Evolutionary conservation across 2,329 filamentous ascomycete species (phyloP), one percentile per base, ranked within the genome.

Genomic region (Colletotrichum sp.): DNA sequence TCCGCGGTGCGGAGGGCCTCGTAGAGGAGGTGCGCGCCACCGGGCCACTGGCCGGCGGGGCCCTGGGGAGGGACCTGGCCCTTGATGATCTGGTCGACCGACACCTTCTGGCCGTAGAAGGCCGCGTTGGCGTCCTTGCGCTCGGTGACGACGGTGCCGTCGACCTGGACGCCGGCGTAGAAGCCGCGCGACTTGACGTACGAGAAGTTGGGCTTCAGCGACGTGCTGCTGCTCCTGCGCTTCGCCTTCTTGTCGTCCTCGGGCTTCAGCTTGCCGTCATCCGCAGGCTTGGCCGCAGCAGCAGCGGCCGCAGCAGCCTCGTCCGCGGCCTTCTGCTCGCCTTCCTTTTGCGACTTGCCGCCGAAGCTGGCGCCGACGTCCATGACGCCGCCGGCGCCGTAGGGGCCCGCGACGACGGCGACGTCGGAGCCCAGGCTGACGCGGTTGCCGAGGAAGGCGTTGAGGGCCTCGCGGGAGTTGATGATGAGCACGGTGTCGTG

Each of bases 111-210:
- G 26, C 94, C 93, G 83, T 98, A 98, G 81, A 98, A 98, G 8
- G 91, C 91, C 68, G 95, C 93, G 81, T 98, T 98, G 81, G 96
- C 96, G 74, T 96, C 95, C n/a, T 91, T 93, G 67, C 96, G 92
- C 84, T 98, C 95, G 30, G 96, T 94, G 65, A 98, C 90, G 13
- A 98, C 91, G 0, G 95, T 98, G 30, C 96, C 96, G 81, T 98
- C 96, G 39, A 98, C 90, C 80, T 96, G 94, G 1, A 98, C 91
- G 34, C 95, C 95, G 2, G 95, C 96, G 81, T 98, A 98, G 79
- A 98, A 92, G 6, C 96, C 96, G 68, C 95, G 92, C 64, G 94
- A 96, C 86, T 98, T 98, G 85, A 98, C 92, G 83, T 98, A 98
- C 4, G 87, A 88, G 72, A 89, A 90, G n/a, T 89, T 88, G 4